phyloP scores from a whole-genome alignment of 2,329 filamentous ascomycete genomes.

The Trichoderma sp. region DNA sequence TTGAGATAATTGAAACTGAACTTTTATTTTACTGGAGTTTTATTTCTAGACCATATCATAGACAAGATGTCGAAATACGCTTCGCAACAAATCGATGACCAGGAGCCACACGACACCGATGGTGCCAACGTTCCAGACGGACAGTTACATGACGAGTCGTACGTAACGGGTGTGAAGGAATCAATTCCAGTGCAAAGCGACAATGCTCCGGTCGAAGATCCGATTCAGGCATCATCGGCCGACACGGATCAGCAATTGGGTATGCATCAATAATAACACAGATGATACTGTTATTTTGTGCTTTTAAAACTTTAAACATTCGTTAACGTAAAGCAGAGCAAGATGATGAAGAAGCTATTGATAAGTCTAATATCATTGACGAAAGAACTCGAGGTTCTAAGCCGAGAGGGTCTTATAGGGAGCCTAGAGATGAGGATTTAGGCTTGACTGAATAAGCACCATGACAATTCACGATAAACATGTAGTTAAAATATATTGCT shows the following conservation, averaged over 20 bases:
- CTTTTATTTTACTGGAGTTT: not conserved
- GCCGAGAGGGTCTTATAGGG: conserved; percentile 28
- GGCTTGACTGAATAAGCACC: not conserved
- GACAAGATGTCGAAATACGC: not conserved
- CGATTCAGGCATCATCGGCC: not conserved
- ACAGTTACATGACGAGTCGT: conserved; percentile 10
- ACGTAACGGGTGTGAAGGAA: not conserved
- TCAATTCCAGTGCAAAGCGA: conserved; percentile 15
- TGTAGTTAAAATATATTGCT: too few relatives aligned
- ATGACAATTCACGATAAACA: not conserved
- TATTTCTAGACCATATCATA: not conserved
- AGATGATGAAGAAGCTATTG: conserved; percentile 39
- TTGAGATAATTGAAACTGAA: not conserved
- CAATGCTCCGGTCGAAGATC: conserved; percentile 3
- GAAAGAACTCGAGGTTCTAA: conserved; percentile 35
- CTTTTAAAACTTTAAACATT: too few relatives aligned
- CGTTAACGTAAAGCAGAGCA: conserved; percentile 25
- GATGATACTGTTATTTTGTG: too few relatives aligned
- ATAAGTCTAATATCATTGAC: conserved; percentile 36
- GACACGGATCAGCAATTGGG: conserved; percentile 11
- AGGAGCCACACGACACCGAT: not conserved
- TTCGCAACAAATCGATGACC: not conserved
- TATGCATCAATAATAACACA: not conserved
- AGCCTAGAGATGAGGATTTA: conserved; percentile 30
- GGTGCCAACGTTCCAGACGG: not conserved